A percentile compares a stretch with the other conserved stretches of the same genome.
These are phyloP conservation scores for Gossypium davidsonii DNA, from an alignment of 441 rosid genomes.

Conservation along the genomic window DNA sequence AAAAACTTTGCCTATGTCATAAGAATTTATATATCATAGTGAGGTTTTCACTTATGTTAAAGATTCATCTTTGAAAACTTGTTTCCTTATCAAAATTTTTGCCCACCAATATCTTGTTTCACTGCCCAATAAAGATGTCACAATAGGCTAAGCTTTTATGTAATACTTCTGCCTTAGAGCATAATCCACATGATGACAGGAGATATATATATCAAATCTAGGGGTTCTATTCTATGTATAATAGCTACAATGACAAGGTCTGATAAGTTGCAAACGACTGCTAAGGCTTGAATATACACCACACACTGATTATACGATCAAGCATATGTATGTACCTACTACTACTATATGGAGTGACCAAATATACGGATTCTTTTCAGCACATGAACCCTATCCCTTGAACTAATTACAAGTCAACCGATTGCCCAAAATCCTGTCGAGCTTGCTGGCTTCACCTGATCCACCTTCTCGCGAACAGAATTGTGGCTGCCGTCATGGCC, in stretches of 20 bases:
- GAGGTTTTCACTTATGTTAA: neutral
- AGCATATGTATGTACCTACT: neutral
- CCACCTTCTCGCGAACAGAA: slow-evolving; percentile 17
- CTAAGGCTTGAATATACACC: slow-evolving; percentile 11
- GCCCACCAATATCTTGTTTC: neutral
- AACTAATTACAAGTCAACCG: slow-evolving; percentile 9
- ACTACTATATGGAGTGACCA: neutral
- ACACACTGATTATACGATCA: neutral
- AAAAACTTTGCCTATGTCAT: slow-evolving; percentile 6
- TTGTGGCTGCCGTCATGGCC: slow-evolving; percentile 29
- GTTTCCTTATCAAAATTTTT: neutral
- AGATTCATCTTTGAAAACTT: neutral
- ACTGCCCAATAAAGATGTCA: neutral
- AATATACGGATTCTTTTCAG: neutral
- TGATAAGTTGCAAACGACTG: neutral
- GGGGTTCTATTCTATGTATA: slow-evolving; percentile 4
- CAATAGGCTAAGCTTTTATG: neutral
- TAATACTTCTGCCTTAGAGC: neutral
- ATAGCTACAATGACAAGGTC: neutral
- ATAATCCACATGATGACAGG: neutral
- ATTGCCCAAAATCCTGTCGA: slow-evolving; percentile 22
- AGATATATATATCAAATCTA: neutral
- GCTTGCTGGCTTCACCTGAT: slow-evolving; percentile 21
- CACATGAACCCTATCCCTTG: neutral
- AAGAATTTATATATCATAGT: neutral